Conservation (phyloP, 495 filamentous ascomycete species). For the Choiromyces venosus region DNA sequence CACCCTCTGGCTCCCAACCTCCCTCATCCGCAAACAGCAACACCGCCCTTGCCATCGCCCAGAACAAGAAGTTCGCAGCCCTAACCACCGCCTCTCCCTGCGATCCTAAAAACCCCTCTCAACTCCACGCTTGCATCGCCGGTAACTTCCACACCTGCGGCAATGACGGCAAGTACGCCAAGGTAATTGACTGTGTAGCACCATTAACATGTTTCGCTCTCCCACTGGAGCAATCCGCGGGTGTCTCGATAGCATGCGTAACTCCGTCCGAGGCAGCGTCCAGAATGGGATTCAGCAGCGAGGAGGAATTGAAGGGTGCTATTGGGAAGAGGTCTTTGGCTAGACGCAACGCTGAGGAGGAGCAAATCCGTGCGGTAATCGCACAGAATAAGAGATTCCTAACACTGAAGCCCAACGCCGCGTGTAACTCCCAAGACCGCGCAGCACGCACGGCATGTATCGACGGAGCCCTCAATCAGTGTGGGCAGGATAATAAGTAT, state of each 20-base stretch:
- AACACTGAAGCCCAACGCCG: constrained; percentile 3
- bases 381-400: constrained; percentile 18
- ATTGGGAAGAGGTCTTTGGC: not conserved
- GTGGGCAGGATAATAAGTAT: constrained; percentile 5
- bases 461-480: constrained; percentile 11
- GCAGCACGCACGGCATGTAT: constrained; percentile 16
- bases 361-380: constrained; percentile 2
- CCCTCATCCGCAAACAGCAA: constrained; percentile 4
- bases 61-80: constrained; percentile 21
- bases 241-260: constrained; percentile 21
- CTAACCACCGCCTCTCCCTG: constrained; percentile 15
- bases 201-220: constrained; percentile 24
- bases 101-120: constrained; percentile 7
- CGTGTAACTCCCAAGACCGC: constrained; percentile 10
- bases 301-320: constrained; percentile 8
- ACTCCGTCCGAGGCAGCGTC: constrained; percentile 22
- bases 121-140: constrained; percentile 21
- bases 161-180: constrained; percentile 10
- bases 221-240: constrained; percentile 19
- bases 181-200: constrained; percentile 6
- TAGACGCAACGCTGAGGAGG: not conserved
- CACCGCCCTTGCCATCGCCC: constrained; percentile 15
- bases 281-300: constrained; percentile 23
- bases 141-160: constrained; percentile 18
- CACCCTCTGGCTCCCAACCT: constrained; percentile 7